Percentiles rank a stretch among this genome's conserved stretches.
phyloP scores from a whole-genome alignment of 495 filamentous ascomycete species.

The Neurospora terricola region DNA sequence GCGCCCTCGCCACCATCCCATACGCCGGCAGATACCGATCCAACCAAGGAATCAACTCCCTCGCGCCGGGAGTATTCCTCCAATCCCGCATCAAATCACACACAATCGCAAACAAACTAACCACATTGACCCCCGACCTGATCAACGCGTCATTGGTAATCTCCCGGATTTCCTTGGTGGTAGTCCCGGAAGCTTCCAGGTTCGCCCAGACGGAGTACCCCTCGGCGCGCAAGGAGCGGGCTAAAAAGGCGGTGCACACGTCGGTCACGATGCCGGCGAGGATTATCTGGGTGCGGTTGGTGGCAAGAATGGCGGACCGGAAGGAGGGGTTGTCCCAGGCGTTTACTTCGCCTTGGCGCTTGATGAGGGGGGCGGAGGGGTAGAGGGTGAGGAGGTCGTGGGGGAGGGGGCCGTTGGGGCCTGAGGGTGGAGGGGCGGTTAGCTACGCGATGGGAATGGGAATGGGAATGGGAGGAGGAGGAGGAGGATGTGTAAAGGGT shows the following conservation, averaged over 20 bases:
- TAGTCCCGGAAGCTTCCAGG: slow-evolving; percentile 55
- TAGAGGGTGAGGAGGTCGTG: slow-evolving; percentile 62
- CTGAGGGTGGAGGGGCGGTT: slow-evolving; percentile 8
- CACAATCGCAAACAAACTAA: slow-evolving; percentile 56
- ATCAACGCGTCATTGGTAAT: slow-evolving; percentile 59
- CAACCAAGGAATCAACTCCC: slow-evolving; percentile 53
- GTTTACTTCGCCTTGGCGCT: slow-evolving; percentile 64
- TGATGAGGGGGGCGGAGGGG: slow-evolving; percentile 55
- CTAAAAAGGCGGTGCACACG: slow-evolving; percentile 68
- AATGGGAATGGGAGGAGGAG: too few species aligned
- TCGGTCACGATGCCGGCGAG: slow-evolving; percentile 67
- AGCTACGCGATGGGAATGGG: too few species aligned
- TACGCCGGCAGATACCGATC: slow-evolving; percentile 46
- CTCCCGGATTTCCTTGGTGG: slow-evolving; percentile 24
- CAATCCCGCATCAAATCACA: slow-evolving; percentile 73
- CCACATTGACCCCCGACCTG: slow-evolving; percentile 53
- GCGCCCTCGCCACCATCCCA: slow-evolving; percentile 34
- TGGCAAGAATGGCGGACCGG: slow-evolving; percentile 52
- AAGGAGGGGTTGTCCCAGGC: slow-evolving; percentile 74
- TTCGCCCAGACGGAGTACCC: slow-evolving; percentile 75
- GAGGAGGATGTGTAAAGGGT: too few species aligned
- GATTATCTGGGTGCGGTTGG: slow-evolving; percentile 61
- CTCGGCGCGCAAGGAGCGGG: slow-evolving; percentile 57
- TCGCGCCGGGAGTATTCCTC: slow-evolving; percentile 55
- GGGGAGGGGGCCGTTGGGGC: slow-evolving; percentile 60